phyloP scores from a whole-genome alignment of 352 stramenopile genomes.

The Phytophthora tubulina region DNA sequence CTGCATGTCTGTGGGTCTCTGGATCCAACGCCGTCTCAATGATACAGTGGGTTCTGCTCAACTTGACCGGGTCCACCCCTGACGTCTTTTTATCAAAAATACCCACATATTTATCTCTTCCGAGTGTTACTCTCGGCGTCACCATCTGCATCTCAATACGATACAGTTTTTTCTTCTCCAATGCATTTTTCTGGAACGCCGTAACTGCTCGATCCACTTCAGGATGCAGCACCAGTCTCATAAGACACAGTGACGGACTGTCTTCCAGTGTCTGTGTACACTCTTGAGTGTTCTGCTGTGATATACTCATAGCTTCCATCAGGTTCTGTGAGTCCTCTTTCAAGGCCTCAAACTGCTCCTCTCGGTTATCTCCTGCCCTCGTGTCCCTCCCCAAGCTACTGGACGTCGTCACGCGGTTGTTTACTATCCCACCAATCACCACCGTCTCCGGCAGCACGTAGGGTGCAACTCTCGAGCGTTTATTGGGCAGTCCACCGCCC shows the following conservation, averaged over 20 bases:
- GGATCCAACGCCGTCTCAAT: conserved; percentile 64
- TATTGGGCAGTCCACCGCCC: conserved; percentile 24
- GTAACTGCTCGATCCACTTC: conserved; percentile 73
- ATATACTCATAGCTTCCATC: conserved; percentile 76
- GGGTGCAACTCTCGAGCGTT: conserved; percentile 34
- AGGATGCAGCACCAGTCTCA: conserved; percentile 70
- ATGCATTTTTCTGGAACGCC: conserved; percentile 58
- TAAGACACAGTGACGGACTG: conserved; percentile 62
- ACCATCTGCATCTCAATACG: conserved; percentile 70
- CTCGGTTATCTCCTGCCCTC: conserved; percentile 11
- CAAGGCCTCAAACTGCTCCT: conserved; percentile 46
- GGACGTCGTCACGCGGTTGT: conserved; percentile 18
- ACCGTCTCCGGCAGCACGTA: conserved; percentile 21
- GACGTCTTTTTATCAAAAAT: conserved; percentile 73
- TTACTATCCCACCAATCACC: neutral
- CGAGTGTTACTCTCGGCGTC: conserved; percentile 56
- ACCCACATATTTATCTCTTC: conserved; percentile 58
- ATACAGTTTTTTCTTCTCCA: conserved; percentile 64
- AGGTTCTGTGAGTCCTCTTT: conserved; percentile 68
- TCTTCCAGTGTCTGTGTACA: conserved; percentile 79
- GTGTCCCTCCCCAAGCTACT: conserved; percentile 27
- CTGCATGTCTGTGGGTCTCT: conserved; percentile 48
- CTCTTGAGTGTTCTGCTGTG: conserved; percentile 80
- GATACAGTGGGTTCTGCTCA: conserved; percentile 71
- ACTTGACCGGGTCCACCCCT: conserved; percentile 65